Percentiles rank a stretch among this genome's conserved stretches.
phyloP scores from a whole-genome alignment of 192 early-diverging fungal species.

The Entomortierella beljakovae region DNA sequence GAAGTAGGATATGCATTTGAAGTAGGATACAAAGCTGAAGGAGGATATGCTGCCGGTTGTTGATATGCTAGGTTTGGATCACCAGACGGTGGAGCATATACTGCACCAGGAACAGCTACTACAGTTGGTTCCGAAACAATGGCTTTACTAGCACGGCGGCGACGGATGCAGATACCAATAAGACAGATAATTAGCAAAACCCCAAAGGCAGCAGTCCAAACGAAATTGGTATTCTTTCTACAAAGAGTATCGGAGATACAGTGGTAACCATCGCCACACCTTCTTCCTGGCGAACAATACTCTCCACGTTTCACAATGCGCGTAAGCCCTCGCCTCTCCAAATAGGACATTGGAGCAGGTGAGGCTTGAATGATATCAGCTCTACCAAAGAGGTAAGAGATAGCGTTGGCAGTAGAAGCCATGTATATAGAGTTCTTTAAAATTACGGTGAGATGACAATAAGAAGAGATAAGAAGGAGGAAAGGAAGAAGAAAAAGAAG shows the following conservation, averaged over 20 bases:
- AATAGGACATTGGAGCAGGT: not conserved
- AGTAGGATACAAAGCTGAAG: no score
- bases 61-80: slow-evolving; percentile 51
- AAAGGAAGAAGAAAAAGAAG: slow-evolving; percentile 5
- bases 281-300: not conserved
- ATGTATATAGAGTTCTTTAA: no score
- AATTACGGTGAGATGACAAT: not conserved
- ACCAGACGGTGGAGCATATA: slow-evolving; percentile 34
- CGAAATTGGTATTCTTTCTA: slow-evolving; percentile 33
- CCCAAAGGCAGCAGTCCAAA: slow-evolving; percentile 35
- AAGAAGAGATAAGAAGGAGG: slow-evolving; percentile 5
- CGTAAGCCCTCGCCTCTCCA: slow-evolving; percentile 35
- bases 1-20: not conserved
- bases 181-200: slow-evolving; percentile 12
- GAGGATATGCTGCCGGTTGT: slow-evolving; percentile 16
- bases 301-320: slow-evolving; percentile 39
- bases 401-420: not conserved
- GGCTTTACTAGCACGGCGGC: slow-evolving; percentile 6
- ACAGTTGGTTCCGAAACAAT: not conserved
- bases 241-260: slow-evolving; percentile 9
- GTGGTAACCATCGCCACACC: slow-evolving; percentile 20
- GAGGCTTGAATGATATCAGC: slow-evolving; percentile 1
- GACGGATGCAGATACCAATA: slow-evolving; percentile 1
- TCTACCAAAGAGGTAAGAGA: slow-evolving; percentile 15
- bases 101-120: not conserved